Evolutionary conservation across 202 grass and related monocot species (phyloP).

Genomic region (Eragrostis tef): DNA sequence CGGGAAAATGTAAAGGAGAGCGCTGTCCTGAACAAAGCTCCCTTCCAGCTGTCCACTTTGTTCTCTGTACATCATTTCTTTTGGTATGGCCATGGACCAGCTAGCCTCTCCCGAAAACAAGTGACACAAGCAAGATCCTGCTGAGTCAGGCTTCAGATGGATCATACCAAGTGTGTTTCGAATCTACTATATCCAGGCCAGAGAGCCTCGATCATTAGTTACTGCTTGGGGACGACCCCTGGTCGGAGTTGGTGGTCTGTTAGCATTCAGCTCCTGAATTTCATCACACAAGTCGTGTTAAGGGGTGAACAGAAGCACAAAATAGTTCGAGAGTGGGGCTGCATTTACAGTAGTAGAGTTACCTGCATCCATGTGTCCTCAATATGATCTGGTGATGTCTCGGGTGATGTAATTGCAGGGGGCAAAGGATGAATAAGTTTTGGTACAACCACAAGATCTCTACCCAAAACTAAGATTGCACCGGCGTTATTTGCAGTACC

Average conservation of each 20-base stretch:
- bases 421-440: slow-evolving; percentile 99
- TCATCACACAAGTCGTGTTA: slow-evolving; percentile 38
- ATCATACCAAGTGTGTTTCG: slow-evolving; percentile 45
- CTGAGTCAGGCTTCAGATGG: slow-evolving; percentile 46
- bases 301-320: slow-evolving; percentile 12
- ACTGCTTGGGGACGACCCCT: slow-evolving; percentile 89
- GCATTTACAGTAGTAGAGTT: slow-evolving; percentile 15
- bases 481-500: slow-evolving; percentile 99
- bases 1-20: slow-evolving; percentile 32
- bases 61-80: slow-evolving; percentile 52
- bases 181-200: slow-evolving; percentile 92
- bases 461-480: slow-evolving; percentile 96
- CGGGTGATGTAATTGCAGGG: slow-evolving; percentile 83
- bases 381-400: slow-evolving; percentile 86
- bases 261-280: slow-evolving; percentile 94
- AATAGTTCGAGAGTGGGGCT: slow-evolving; percentile 2
- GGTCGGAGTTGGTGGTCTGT: slow-evolving; percentile 91
- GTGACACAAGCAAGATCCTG: slow-evolving; percentile 41
- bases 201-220: slow-evolving; percentile 77
- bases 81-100: slow-evolving; percentile 30
- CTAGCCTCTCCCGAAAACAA: slow-evolving; percentile 43
- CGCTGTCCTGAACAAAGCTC: slow-evolving; percentile 43
- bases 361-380: slow-evolving; percentile 99
- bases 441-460: slow-evolving; percentile 98
- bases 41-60: slow-evolving; percentile 39